phyloP scores from a whole-genome alignment of 2,329 filamentous ascomycete genomes.

The Fusarium floridanum region DNA sequence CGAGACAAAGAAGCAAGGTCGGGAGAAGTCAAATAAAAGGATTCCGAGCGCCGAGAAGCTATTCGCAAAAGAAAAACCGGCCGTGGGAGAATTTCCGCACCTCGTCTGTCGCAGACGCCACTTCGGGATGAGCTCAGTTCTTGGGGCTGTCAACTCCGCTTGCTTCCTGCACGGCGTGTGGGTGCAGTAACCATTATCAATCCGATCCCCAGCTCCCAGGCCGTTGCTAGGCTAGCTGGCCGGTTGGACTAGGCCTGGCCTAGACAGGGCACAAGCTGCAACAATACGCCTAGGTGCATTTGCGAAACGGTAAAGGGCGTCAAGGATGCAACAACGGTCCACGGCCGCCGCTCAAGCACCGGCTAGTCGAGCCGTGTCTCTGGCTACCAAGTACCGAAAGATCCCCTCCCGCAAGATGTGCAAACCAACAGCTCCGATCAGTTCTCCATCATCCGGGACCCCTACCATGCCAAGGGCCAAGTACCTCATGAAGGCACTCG shows the following conservation, averaged over 20 bases:
- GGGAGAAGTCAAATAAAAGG: conserved; percentile 5
- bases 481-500: background rate
- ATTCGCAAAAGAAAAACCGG: conserved; percentile 34
- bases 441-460: background rate
- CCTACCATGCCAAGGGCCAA: background rate
- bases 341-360: background rate
- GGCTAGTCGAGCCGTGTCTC: conserved; percentile 12
- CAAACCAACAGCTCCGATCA: conserved; percentile 23
- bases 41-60: conserved; percentile 27
- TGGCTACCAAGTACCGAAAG: conserved; percentile 7
- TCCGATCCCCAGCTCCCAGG: conserved; percentile 20
- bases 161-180: conserved; percentile 6
- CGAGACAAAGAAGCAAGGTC: background rate
- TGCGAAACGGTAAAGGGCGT: conserved; percentile 8
- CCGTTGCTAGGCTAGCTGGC: conserved; percentile 7
- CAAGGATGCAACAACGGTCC: conserved; percentile 17
- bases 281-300: conserved; percentile 8
- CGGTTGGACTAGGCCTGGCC: conserved; percentile 1
- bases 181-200: conserved; percentile 9
- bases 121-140: conserved; percentile 21
- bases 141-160: conserved; percentile 6
- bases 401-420: conserved; percentile 20
- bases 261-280: conserved; percentile 7
- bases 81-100: conserved; percentile 20
- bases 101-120: conserved; percentile 9